Evolutionary conservation across 768 basidiomycete species (phyloP).

Genomic region (Suillus cothurnatus): DNA sequence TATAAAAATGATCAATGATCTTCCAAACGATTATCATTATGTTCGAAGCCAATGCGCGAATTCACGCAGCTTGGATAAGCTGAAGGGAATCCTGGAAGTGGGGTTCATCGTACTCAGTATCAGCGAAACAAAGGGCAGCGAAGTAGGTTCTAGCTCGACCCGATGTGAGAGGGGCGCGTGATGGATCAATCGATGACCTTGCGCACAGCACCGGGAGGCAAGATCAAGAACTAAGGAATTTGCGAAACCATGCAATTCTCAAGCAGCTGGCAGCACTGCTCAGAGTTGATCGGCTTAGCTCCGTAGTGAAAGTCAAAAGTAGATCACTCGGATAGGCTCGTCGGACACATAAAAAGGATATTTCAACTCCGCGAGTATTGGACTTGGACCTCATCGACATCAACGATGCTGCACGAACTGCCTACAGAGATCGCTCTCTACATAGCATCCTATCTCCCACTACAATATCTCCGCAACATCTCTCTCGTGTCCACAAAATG

Average conservation of each 20-base stretch:
- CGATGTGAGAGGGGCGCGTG: not conserved
- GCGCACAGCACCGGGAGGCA: no score
- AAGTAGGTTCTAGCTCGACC: not conserved
- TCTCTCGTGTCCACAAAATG: conserved; percentile 46
- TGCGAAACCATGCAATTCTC: no score
- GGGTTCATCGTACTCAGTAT: no score
- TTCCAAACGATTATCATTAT: not conserved
- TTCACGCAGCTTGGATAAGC: not conserved
- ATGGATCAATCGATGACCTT: not conserved
- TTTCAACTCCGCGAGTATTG: conserved; percentile 6
- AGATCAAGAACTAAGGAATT: no score
- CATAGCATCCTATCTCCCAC: conserved; percentile 51
- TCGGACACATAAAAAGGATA: not conserved
- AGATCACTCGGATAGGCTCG: not conserved
- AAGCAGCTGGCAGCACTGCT: no score
- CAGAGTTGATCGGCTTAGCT: no score
- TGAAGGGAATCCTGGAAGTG: no score
- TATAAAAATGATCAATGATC: not conserved
- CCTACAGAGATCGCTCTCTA: conserved; percentile 61
- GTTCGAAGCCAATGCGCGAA: not conserved
- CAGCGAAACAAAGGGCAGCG: not conserved
- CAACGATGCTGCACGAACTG: conserved; percentile 43
- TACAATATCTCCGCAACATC: conserved; percentile 43
- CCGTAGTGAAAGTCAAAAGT: no score
- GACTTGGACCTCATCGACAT: conserved; percentile 1